Evolutionary conservation across 2,329 filamentous ascomycete genomes (phyloP).

Genomic region (Dothidotthia symphoricarpi): DNA sequence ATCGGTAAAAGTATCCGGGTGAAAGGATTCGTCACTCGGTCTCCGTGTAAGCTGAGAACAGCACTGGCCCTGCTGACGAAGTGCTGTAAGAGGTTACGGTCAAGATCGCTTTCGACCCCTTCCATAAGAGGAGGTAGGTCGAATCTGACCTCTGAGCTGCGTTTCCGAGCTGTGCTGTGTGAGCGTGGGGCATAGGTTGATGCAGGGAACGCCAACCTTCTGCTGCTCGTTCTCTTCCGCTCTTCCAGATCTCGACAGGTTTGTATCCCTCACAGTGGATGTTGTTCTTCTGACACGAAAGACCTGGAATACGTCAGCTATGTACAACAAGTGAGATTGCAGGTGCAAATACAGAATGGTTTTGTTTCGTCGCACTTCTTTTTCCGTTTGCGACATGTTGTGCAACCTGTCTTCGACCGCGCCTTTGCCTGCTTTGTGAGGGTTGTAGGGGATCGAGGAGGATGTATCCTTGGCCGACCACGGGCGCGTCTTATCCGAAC

Average conservation of each 20-base stretch:
- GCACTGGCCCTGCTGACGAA: conserved; percentile 77
- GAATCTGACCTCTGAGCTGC: conserved; percentile 41
- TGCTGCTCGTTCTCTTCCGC: conserved; percentile 73
- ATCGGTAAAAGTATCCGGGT: conserved; percentile 80
- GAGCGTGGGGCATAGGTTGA: conserved; percentile 10
- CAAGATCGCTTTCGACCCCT: conserved; percentile 76
- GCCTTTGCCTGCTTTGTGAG: conserved; percentile 75
- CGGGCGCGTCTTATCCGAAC: conserved; percentile 50
- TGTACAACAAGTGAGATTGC: background rate
- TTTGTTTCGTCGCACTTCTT: conserved; percentile 59
- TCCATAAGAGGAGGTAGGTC: conserved; percentile 65
- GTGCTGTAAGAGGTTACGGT: conserved; percentile 78
- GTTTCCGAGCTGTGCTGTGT: conserved; percentile 32
- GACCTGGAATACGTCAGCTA: conserved; percentile 52
- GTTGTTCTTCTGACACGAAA: conserved; percentile 91
- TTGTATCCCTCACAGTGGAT: conserved; percentile 89
- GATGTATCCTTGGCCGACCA: conserved; percentile 80
- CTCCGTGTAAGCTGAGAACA: conserved; percentile 77
- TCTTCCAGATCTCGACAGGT: conserved; percentile 82
- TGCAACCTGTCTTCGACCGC: conserved; percentile 58
- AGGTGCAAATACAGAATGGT: conserved; percentile 41
- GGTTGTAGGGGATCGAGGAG: conserved; percentile 58
- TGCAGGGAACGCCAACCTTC: conserved; percentile 48
- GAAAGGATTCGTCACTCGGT: conserved; percentile 74
- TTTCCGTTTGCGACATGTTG: conserved; percentile 59